Base-by-base conservation (phyloP, 2,329 filamentous ascomycete species). In the Calonectria pteridis region DNA sequence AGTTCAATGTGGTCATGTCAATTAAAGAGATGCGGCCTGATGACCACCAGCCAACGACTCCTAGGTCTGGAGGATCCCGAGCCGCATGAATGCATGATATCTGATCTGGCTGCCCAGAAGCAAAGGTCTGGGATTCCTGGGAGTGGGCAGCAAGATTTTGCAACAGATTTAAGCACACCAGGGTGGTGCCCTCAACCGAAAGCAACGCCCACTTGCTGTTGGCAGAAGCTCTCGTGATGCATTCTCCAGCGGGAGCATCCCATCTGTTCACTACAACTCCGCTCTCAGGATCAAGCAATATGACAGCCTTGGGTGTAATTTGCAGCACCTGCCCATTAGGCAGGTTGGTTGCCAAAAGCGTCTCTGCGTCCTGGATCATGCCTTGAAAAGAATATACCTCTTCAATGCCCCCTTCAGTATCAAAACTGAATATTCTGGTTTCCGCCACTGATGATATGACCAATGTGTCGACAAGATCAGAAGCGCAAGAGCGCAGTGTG, bases 21-120 rank as follows among this genome's bases (percentile, higher is more conserved):
- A 98, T 87, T 40, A 98, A 87, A 0, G 94, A 93, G 31, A 98
- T 90, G 14, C 91, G 91, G 7, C 95, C 94, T n/a, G 93, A 93
- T 75, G 94, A 92, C 92, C 96, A 98, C 84, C 97, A 97, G 1
- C 95, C 96, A 20, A 97, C 89, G 33, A 98, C 93, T 70, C 94
- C 96, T 37, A 95, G 86, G 63, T 91, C 88, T 6, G 89, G 86
- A 18, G 93, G 86, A 43, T 90, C 87, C 4, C 90, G 87, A 0
- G 95, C 92, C 2, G 97, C 89, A 59, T 96, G 92, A 13, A 98
- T 88, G 79, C 96, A 98, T 3, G 97, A 94, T 40, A 98, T 91
- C 82, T 98, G 95, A 76, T 95, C 94, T 18, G 75, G 71, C 35
- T 81, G 77, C 1, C 76, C 77, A 7, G 81, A 79, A 18, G 78